Base-by-base conservation (phyloP, 768 basidiomycete genomes). In the Xerocomus spinulosus region DNA sequence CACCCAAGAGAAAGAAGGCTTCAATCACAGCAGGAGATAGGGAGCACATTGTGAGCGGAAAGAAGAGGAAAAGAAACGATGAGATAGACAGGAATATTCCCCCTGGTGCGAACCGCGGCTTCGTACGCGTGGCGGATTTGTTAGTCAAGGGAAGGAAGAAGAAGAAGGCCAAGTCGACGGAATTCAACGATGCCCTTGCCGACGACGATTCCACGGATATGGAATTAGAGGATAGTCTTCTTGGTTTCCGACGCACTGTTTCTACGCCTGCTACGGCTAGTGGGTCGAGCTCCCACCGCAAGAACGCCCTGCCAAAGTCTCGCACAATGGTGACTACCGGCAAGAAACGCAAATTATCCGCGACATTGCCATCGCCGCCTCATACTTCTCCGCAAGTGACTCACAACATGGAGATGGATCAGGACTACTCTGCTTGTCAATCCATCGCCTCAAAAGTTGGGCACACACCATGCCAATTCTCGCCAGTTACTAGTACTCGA, bases 81-180 rank as follows among this genome's bases (percentile, higher is more conserved):
- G 80, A 87, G 50, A 61, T 80, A 13, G 68, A 64, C 48, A 74
- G 85, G 51, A 90, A 92, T 58, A 81, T 92, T 23, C 91, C 90
- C 29, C 63, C 66, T 10, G 83, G 83, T n/a, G 87, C 88, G 4
- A 74, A 72, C 53, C 78, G 73, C 3, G 82, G 83, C 1, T 93
- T 93, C 62, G 79, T 91, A 17, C 76, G 73, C 28, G 90, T 82
- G 10, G 76, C 76, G 2, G 75, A 84, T 20, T 68, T 90, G 43
- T 53, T 87, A 18, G 70, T 73, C 49, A 87, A 82, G 53, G 67
- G 55, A 67, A 76, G 63, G 68, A 74, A 71, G 72, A 77, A 60
- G 62, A 76, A 73, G 52, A 70, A 68, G 50, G 52, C 58, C 30
- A 59, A 64, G 21, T 30, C 63, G n/a, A 68, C 68, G 51, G 66